Conservation (phyloP, 129 eudicot species). For the Saposhnikovia divaricata region DNA sequence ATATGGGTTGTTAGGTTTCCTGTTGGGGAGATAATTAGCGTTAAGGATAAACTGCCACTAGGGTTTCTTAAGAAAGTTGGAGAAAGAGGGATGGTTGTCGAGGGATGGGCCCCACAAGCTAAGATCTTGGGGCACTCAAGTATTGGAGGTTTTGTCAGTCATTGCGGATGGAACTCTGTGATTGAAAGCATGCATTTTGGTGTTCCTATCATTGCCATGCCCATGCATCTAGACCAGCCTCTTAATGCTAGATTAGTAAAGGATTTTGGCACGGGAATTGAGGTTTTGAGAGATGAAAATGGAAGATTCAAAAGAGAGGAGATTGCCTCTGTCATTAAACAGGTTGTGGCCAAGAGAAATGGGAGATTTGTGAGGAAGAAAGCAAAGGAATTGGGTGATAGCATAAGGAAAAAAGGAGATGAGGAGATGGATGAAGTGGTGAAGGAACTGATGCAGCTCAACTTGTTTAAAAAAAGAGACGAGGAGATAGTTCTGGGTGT, state of each 20-base stretch:
- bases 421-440: slow-evolving; percentile 3
- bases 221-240: slow-evolving; percentile 11
- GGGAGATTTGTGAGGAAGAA: not conserved
- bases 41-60: slow-evolving; percentile 1
- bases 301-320: not conserved
- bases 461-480: not conserved
- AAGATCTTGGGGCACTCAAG: slow-evolving; percentile 15
- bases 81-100: slow-evolving; percentile 1
- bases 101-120: slow-evolving; percentile 18
- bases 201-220: slow-evolving; percentile 3
- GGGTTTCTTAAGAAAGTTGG: slow-evolving; percentile 9
- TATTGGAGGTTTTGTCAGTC: slow-evolving; percentile 3
- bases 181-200: slow-evolving; percentile 4
- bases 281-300: slow-evolving; percentile 6
- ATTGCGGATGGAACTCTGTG: slow-evolving; percentile 11
- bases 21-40: not conserved
- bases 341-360: not conserved
- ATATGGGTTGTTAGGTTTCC: slow-evolving; percentile 16
- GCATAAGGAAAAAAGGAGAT: slow-evolving; percentile 1
- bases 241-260: slow-evolving; percentile 3
- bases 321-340: not conserved
- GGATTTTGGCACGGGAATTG: not conserved
- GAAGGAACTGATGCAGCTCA: not conserved
- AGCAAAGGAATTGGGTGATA: not conserved
- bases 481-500: not conserved